Conservation (phyloP, 495 filamentous ascomycete species). For the Recurvomyces mirabilis region DNA sequence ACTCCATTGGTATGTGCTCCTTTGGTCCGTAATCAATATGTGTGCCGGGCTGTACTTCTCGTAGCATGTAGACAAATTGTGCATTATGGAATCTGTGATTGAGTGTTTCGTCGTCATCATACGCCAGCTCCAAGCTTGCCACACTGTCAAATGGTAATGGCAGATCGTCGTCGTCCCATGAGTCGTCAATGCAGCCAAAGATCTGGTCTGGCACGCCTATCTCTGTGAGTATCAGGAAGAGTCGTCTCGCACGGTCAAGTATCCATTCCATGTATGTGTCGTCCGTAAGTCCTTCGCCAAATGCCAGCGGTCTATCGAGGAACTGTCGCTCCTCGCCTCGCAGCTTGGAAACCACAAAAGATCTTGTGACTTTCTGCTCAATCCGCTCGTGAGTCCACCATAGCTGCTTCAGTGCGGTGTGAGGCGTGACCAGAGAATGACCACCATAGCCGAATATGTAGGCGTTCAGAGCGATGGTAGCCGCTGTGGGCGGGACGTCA, state of each 20-base stretch:
- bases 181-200: constrained; percentile 73
- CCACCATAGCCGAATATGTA: constrained; percentile 33
- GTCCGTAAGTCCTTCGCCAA: constrained; percentile 81
- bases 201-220: constrained; percentile 75
- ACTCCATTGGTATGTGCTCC: constrained; percentile 69
- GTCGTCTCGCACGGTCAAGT: constrained; percentile 58
- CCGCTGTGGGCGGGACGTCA: constrained; percentile 18
- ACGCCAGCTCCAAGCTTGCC: constrained; percentile 52
- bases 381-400: constrained; percentile 80
- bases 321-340: constrained; percentile 51
- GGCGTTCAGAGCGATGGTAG: constrained; percentile 29
- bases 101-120: constrained; percentile 46
- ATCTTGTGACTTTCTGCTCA: constrained; percentile 55
- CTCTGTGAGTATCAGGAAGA: constrained; percentile 74
- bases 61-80: constrained; percentile 72
- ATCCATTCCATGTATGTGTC: constrained; percentile 93
- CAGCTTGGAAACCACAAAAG: constrained; percentile 57
- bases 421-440: constrained; percentile 30
- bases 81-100: constrained; percentile 66
- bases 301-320: constrained; percentile 59
- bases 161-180: constrained; percentile 80
- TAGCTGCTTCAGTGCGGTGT: constrained; percentile 28
- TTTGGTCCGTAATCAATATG: constrained; percentile 64
- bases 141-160: constrained; percentile 65
- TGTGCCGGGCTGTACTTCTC: constrained; percentile 55